Percentiles rank a stretch among this genome's conserved stretches.
Conservation (phyloP, 2,329 filamentous ascomycete species). For the Beauveria brongniartii region DNA sequence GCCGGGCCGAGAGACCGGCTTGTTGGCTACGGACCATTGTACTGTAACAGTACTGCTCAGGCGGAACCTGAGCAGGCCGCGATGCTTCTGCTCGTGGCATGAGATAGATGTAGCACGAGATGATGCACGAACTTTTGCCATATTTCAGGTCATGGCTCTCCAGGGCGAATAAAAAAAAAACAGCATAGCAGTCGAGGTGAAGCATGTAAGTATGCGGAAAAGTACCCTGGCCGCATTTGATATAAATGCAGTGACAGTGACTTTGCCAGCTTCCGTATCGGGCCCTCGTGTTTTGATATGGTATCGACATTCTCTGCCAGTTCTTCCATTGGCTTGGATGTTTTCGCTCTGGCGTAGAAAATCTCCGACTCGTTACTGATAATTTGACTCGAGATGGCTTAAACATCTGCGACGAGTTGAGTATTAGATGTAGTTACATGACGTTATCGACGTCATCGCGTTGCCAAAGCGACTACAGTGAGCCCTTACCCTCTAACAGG, state of each 20-base stretch:
- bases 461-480: neutral
- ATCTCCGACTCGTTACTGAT: conserved; percentile 44
- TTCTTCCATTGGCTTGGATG: conserved; percentile 38
- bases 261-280: conserved; percentile 29
- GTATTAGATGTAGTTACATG: conserved; percentile 54
- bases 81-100: neutral
- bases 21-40: neutral
- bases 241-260: neutral
- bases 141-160: too few species aligned
- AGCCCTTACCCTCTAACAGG: neutral
- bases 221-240: neutral
- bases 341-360: conserved; percentile 51
- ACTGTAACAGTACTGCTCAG: neutral
- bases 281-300: conserved; percentile 20
- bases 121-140: neutral
- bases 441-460: neutral
- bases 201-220: neutral
- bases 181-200: too few species aligned
- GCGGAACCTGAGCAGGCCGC: neutral
- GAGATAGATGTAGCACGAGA: neutral
- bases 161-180: too few species aligned
- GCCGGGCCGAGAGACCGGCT: neutral
- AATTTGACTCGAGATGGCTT: conserved; percentile 47
- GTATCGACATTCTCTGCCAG: conserved; percentile 43
- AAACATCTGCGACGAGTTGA: conserved; percentile 43